Conservation (phyloP, 176 grass and related monocot species). For the Calamus simplicifolius region DNA sequence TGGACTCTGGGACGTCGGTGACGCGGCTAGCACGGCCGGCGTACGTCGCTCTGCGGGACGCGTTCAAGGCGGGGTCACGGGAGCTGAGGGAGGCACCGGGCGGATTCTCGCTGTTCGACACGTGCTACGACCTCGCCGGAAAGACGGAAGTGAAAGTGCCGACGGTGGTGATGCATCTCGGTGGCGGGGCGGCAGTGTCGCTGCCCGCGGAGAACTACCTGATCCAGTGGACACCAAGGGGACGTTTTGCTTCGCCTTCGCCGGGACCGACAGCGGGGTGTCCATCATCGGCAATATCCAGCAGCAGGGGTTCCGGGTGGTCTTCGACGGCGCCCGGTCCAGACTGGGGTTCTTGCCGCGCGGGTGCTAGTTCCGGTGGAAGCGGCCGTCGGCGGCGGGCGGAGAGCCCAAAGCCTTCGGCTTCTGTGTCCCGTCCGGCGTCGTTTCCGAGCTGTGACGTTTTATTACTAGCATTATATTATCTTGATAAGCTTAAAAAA, state of each 20-base stretch:
- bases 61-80: constrained; percentile 25
- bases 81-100: constrained; percentile 21
- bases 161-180: constrained; percentile 42
- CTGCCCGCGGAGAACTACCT: constrained; percentile 59
- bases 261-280: constrained; percentile 33
- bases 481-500: too few relatives aligned
- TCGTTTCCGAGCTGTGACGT: too few relatives aligned
- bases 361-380: constrained; percentile 10
- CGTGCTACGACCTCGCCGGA: constrained; percentile 57
- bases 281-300: constrained; percentile 74
- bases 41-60: constrained; percentile 46
- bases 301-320: constrained; percentile 57
- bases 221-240: constrained; percentile 28
- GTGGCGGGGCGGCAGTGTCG: constrained; percentile 38
- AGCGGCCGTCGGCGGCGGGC: too few relatives aligned
- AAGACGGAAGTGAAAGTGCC: constrained; percentile 18
- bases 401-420: too few relatives aligned
- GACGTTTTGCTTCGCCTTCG: constrained; percentile 42
- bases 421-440: too few relatives aligned
- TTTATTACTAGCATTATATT: too few relatives aligned
- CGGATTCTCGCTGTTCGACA: constrained; percentile 48
- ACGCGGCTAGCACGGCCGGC: not conserved
- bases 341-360: constrained; percentile 50
- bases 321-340: constrained; percentile 52
- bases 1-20: constrained; percentile 54